Conservation (phyloP, 495 filamentous ascomycete species). For the Penicillium maclennaniae region DNA sequence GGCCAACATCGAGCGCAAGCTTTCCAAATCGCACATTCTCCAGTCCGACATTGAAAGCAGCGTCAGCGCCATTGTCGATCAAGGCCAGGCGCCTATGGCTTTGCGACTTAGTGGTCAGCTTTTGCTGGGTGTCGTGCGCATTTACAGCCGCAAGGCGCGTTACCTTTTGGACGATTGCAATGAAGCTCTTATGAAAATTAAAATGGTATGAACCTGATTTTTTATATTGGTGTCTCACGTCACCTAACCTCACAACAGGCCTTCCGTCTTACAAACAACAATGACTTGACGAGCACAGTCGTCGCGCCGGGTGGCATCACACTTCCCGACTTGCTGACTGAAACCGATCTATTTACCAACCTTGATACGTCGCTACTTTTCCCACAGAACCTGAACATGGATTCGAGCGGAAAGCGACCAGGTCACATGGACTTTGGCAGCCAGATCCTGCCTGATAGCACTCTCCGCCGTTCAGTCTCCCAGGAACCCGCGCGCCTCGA, state of each 20-base stretch:
- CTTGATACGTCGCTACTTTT: conserved; percentile 73
- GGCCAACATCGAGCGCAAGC: conserved; percentile 94
- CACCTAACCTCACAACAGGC: conserved; percentile 45
- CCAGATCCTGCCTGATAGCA: conserved; percentile 65
- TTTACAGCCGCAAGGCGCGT: conserved; percentile 94
- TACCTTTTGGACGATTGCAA: conserved; percentile 97
- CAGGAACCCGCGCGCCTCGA: conserved; percentile 48
- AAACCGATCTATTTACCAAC: conserved; percentile 76
- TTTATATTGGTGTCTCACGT: not conserved
- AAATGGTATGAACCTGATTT: conserved; percentile 67
- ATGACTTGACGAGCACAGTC: conserved; percentile 69
- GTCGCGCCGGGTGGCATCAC: conserved; percentile 66
- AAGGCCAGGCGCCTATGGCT: conserved; percentile 92
- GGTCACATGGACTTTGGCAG: conserved; percentile 56
- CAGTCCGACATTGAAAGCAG: conserved; percentile 90
- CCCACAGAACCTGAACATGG: conserved; percentile 58
- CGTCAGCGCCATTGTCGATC: conserved; percentile 88
- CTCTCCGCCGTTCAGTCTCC: conserved; percentile 46
- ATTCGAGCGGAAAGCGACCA: conserved; percentile 56
- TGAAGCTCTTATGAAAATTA: conserved; percentile 94
- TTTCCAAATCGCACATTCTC: conserved; percentile 90
- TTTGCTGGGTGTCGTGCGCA: conserved; percentile 89
- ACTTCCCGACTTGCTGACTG: conserved; percentile 83
- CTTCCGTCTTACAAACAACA: conserved; percentile 73
- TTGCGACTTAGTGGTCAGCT: conserved; percentile 91